phyloP scores from a whole-genome alignment of 192 early-diverging fungal genomes.

The Coemansia sp. region DNA sequence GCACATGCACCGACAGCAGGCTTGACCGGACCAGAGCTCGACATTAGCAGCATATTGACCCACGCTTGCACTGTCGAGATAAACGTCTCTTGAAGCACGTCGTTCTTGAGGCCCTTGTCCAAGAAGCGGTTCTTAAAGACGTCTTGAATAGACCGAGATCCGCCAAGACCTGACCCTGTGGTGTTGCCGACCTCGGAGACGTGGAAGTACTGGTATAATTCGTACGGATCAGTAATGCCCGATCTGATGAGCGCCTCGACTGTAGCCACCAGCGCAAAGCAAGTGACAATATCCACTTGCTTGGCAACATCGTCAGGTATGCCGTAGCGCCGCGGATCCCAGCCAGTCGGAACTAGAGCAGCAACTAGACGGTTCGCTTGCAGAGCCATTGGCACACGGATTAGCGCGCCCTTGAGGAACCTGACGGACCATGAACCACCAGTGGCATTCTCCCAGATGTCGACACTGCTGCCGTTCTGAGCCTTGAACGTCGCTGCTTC shows the following conservation, averaged over 20 bases:
- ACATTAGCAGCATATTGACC: conserved; percentile 93
- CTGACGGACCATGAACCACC: conserved; percentile 74
- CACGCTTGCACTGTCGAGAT: conserved; percentile 95
- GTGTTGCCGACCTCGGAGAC: conserved; percentile 92
- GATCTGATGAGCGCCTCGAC: conserved; percentile 87
- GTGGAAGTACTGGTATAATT: conserved; percentile 94
- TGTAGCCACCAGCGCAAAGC: conserved; percentile 83
- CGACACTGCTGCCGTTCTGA: conserved; percentile 76
- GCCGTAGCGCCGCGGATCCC: conserved; percentile 87
- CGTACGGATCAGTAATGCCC: conserved; percentile 95
- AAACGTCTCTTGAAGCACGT: conserved; percentile 88
- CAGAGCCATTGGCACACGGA: conserved; percentile 88
- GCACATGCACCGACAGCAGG: conserved; percentile 82
- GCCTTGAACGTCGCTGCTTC: conserved; percentile 82
- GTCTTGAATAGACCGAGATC: conserved; percentile 67
- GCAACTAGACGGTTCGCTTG: conserved; percentile 77
- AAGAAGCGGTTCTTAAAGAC: conserved; percentile 72
- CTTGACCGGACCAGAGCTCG: conserved; percentile 86
- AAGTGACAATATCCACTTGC: conserved; percentile 86
- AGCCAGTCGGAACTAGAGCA: conserved; percentile 91
- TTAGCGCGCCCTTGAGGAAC: conserved; percentile 81
- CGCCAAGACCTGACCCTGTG: conserved; percentile 86
- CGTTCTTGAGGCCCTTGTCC: conserved; percentile 76
- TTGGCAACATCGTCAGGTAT: conserved; percentile 84
- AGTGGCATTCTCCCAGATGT: conserved; percentile 38